phyloP scores from a whole-genome alignment of 140 eudicot genomes.

The Ambrosia hybrid region DNA sequence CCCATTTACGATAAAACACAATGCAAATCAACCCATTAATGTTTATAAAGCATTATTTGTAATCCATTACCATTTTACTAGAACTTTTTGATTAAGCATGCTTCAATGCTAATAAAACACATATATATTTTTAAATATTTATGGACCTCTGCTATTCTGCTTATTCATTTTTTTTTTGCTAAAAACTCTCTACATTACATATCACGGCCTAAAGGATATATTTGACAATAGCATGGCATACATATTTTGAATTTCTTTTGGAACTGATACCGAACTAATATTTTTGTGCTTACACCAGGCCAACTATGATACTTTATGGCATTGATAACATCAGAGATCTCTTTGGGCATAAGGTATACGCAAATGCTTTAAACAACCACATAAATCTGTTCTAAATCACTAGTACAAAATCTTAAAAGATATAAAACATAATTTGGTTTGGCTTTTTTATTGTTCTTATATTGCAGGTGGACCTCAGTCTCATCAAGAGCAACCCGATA shows the following conservation, averaged over 20 bases:
- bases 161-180: no score
- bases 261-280: not conserved
- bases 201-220: not conserved
- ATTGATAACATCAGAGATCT: conserved; percentile 92
- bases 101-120: not conserved
- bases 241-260: not conserved
- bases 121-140: not conserved
- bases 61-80: not conserved
- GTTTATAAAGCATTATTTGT: not conserved
- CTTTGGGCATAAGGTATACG: conserved; percentile 87
- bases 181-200: no score
- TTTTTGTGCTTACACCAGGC: conserved; percentile 42
- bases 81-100: not conserved
- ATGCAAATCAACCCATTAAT: not conserved
- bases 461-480: conserved; percentile 83
- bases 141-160: no score
- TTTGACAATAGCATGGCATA: no score
- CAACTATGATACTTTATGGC: conserved; percentile 94
- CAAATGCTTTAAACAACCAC: not conserved
- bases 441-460: conserved; percentile 2
- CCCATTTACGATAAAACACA: not conserved
- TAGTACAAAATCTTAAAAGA: not conserved
- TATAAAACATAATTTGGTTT: not conserved
- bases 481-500: conserved; percentile 78
- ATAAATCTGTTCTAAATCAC: not conserved